These are phyloP conservation scores for Apiospora sp. DNA, from an alignment of 2,329 filamentous ascomycete species.

Conservation along the genomic window DNA sequence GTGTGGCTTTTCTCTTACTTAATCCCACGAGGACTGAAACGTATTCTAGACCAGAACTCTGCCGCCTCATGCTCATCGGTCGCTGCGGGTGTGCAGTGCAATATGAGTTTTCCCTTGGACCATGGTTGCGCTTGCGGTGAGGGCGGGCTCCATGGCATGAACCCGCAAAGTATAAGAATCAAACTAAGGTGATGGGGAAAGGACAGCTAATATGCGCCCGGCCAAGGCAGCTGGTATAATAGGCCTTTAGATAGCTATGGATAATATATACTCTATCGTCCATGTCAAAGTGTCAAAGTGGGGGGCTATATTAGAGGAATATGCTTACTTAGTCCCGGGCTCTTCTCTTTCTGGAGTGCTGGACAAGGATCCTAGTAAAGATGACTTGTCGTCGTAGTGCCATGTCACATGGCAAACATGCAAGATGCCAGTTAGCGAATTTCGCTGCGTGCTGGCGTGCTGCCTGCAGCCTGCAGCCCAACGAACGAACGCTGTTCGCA, in stretches of 20 bases:
- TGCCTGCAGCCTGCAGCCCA: neutral
- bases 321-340: conserved; percentile 1
- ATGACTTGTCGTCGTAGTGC: neutral
- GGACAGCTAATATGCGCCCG: conserved; percentile 8
- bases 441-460: neutral
- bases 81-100: neutral
- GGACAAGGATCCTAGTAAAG: neutral
- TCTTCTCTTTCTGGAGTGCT: neutral
- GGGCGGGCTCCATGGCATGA: conserved; percentile 10
- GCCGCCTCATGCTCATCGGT: conserved; percentile 13
- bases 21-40: neutral
- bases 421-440: neutral
- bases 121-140: neutral
- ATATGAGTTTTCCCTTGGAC: neutral
- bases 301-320: neutral
- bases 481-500: neutral
- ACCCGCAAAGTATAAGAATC: conserved; percentile 20
- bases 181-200: conserved; percentile 15
- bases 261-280: neutral
- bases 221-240: neutral
- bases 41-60: neutral
- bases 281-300: neutral
- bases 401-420: conserved; percentile 21
- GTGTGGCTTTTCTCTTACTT: neutral
- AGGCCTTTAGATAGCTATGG: neutral